Evolutionary conservation across 1,139 yeast genomes (phyloP), one percentile per base, ranked within the genome.

Genomic region (Candida glucosophila): DNA sequence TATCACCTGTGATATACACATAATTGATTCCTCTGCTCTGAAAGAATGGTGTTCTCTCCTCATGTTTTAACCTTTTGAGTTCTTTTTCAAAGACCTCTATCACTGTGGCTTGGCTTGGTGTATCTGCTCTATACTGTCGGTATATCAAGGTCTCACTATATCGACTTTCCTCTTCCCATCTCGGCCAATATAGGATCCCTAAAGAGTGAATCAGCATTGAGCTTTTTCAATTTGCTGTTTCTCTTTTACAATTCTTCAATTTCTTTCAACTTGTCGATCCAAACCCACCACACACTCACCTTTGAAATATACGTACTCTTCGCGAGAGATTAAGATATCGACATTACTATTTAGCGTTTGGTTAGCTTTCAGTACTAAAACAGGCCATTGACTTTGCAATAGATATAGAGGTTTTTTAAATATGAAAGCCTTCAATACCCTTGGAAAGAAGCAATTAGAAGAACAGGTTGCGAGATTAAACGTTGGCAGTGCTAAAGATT

Each of bases 141-240:
- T 55, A 50, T 23, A 63, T 40, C 19, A 64, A 47, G 15, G 58
- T 39, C 31, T 58, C 58, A 34, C 62, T 53, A 17, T 45, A 47
- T 41, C 48, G 57, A 30, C 39, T 49, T 24, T 47, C 52, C 17
- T 41, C 35, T 11, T 49, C 49, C 17, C 43, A 29, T 20, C 51
- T 55, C 6, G 63, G 59, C 45, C 61, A 45, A 36, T 52, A 53
- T 25, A 61, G 47, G 15, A 62, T 48, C 33, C 55, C 60, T 12
- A 61, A 36, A 5, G 62, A 64, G 6, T 64, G 52, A 17, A 58
- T 59, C 67, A 62, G 61, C 28, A 24, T 23, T 18, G 16, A 16
- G 8, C 22, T 17, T 22, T 17, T n/a, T n/a, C n/a, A n/a, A n/a
- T n/a, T n/a, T n/a, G n/a, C n/a, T n/a, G n/a, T n/a, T n/a, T n/a